A percentile compares a stretch with the other conserved stretches of the same genome.
phyloP scores from a whole-genome alignment of 768 basidiomycete genomes.

The Solioccasus polychromus region DNA sequence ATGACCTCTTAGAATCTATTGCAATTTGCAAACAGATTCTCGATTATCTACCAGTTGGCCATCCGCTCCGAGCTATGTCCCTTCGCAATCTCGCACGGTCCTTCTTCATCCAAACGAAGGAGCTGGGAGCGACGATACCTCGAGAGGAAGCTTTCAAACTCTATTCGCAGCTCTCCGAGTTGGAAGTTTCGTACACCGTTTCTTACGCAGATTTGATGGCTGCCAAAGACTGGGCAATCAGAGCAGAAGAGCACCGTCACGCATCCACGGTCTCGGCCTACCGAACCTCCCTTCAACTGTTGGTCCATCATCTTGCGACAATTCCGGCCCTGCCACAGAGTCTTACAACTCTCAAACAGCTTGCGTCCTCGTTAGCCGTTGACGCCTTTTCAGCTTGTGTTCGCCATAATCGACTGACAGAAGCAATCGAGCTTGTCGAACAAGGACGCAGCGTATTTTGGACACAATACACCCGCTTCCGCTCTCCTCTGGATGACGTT shows the following conservation, averaged over 20 bases:
- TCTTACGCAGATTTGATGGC: not conserved
- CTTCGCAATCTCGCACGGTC: not conserved
- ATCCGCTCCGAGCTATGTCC: not conserved
- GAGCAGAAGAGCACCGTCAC: conserved; percentile 3
- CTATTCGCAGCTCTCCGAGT: not conserved
- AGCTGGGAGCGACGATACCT: no score
- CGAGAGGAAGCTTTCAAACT: not conserved
- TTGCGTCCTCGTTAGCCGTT: not conserved
- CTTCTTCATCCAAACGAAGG: not conserved
- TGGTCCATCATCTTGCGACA: conserved; percentile 8
- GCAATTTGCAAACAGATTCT: not conserved
- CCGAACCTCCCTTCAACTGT: conserved; percentile 1
- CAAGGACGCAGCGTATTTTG: conserved; percentile 22
- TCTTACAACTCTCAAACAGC: not conserved
- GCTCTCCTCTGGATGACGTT: not conserved
- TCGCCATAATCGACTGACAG: not conserved
- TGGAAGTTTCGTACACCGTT: not conserved
- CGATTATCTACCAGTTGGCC: not conserved
- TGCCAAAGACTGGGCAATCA: not conserved
- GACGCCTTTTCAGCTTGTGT: not conserved
- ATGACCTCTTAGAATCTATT: not conserved
- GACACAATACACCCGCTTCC: conserved; percentile 5
- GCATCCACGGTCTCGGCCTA: conserved; percentile 10
- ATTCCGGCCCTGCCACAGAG: not conserved
- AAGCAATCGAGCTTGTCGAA: not conserved